Conservation (phyloP, 2,329 filamentous ascomycete species). For the Epichloe sibirici region DNA sequence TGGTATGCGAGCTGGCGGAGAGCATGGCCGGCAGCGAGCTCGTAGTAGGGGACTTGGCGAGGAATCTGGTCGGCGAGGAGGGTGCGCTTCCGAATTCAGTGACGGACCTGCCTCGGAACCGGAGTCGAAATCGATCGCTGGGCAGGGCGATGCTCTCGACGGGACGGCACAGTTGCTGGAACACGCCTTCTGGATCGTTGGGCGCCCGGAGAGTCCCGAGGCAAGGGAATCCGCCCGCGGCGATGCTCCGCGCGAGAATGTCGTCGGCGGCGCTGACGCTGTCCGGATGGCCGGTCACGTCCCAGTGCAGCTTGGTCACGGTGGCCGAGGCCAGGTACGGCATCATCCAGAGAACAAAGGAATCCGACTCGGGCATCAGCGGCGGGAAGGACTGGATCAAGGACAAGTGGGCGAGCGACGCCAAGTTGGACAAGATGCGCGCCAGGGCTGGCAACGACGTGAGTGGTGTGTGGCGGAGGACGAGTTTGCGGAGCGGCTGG, state of each 20-base stretch:
- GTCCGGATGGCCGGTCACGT: constrained; percentile 41
- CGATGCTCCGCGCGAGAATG: constrained; percentile 52
- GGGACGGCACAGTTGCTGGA: constrained; percentile 58
- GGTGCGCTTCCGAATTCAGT: constrained; percentile 12
- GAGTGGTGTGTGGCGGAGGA: constrained; percentile 43
- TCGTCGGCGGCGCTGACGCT: constrained; percentile 40
- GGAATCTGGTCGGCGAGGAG: constrained; percentile 15
- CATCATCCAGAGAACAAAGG: constrained; percentile 46
- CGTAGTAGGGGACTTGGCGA: constrained; percentile 24
- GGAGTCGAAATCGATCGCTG: constrained; percentile 31
- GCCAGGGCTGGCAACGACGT: constrained; percentile 44
- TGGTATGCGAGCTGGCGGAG: constrained; percentile 23
- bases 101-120: constrained; percentile 6
- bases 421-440: constrained; percentile 45
- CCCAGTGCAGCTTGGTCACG: constrained; percentile 48
- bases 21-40: constrained; percentile 15
- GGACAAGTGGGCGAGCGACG: constrained; percentile 34
- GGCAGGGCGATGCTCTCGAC: constrained; percentile 40
- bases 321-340: constrained; percentile 48
- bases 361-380: constrained; percentile 40
- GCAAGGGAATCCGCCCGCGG: constrained; percentile 47
- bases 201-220: constrained; percentile 50
- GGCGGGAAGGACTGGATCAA: constrained; percentile 44
- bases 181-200: constrained; percentile 54
- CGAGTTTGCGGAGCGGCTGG: constrained; percentile 33